These are phyloP conservation scores for Myxozyma udenii DNA, from an alignment of 805 yeast species.

Conservation along the genomic window DNA sequence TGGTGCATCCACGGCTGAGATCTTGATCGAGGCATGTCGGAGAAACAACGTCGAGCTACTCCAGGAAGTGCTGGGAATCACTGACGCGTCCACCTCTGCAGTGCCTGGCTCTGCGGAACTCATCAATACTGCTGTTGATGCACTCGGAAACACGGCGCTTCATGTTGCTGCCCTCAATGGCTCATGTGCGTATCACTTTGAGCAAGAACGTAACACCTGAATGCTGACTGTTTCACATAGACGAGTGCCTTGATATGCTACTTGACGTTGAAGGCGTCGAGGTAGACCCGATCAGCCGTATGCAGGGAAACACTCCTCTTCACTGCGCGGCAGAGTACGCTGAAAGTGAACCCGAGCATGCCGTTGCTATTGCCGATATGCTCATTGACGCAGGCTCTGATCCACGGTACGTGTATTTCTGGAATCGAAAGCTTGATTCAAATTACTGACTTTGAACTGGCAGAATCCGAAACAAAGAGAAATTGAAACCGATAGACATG, in stretches of 20 bases:
- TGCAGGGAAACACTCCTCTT: conserved; percentile 82
- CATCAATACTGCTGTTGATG: conserved; percentile 68
- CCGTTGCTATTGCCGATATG: conserved; percentile 70
- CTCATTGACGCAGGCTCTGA: conserved; percentile 90
- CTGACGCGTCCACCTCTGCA: conserved; percentile 36
- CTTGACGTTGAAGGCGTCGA: conserved; percentile 89
- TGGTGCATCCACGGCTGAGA: conserved; percentile 79
- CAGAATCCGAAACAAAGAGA: conserved; percentile 53
- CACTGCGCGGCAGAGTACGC: conserved; percentile 81
- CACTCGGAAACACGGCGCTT: conserved; percentile 74
- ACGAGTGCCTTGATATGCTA: conserved; percentile 77
- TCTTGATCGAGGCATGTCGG: conserved; percentile 80
- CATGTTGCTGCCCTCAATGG: conserved; percentile 83
- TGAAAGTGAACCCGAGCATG: conserved; percentile 79
- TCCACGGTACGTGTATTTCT: conserved; percentile 43
- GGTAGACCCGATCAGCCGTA: conserved; percentile 70
- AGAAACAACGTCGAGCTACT: conserved; percentile 81
- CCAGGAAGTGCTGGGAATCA: conserved; percentile 50
- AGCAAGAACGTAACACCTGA: background rate
- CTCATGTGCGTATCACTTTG: conserved; percentile 42
- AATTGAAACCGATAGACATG: conserved; percentile 73
- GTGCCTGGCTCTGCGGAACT: conserved; percentile 43
- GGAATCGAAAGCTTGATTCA: background rate
- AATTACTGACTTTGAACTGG: background rate
- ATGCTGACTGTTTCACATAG: conserved; percentile 11